Base-by-base conservation (phyloP, 805 yeast genomes). In the Starmera caribaea region DNA sequence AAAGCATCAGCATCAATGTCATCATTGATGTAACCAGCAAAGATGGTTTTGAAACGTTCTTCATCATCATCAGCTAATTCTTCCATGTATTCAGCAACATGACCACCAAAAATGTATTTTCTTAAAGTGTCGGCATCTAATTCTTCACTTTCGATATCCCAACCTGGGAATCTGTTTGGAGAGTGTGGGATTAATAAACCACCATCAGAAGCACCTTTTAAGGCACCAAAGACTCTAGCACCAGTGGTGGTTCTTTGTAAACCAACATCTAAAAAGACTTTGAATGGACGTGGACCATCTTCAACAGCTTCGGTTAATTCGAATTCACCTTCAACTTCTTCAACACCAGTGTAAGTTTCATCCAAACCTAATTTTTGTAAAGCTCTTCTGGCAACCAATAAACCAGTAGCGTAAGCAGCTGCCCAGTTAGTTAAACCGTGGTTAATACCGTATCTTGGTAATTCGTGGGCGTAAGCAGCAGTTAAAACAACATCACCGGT, bases 361-460 rank as follows among this genome's bases (percentile, higher is more conserved):
- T 90, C 97, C 63, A 92, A 81, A 61, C 96, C 96, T 65, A 92
- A 83, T 80, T 92, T 92, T 73, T 86, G 82, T 68, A 92, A 81
- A 51, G 95, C 86, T 81, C 98, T 90, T 82, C 98, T 89, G 74
- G 98, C 98, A 66, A 92, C 81, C 68, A 92, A 79, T 58, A 92
- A 77, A 81, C 98, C 98, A 61, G 86, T 84, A 63, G 97, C 97
- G 78, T 92, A 92, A 69, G 96, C 97, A 68, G 98, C 97, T 49
- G 98, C 75, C 98, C 98, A 92, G 94, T 92, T 92, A 69, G 98
- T 90, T 70, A 92, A 81, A 83, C 98, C 98, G 73, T 86, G 95
- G 66, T 75, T 76, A 65, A 92, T 87, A 67, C 98, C 98, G 80
- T 86, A 92, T 66, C 74, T 78, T 76, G 97, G 97, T 65, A 92